Conservation (phyloP, 106 monocot genomes). For the Platanthera guangdongensis region DNA sequence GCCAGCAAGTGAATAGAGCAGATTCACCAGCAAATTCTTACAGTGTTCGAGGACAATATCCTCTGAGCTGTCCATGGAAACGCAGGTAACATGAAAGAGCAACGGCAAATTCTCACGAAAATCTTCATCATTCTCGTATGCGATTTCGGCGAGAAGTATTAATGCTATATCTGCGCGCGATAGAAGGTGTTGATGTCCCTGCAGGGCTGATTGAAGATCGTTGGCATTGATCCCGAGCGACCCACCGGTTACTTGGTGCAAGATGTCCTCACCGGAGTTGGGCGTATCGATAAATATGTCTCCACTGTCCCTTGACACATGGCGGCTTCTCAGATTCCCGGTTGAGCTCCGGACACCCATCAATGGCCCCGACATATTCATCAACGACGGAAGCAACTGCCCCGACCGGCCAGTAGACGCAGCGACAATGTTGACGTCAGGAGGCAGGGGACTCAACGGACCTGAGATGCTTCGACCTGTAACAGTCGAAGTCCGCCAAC, state of each 20-base stretch:
- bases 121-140: slow-evolving; percentile 99
- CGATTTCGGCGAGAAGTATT: slow-evolving; percentile 93
- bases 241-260: slow-evolving; percentile 34
- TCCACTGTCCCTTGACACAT: slow-evolving; percentile 93
- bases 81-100: slow-evolving; percentile 89
- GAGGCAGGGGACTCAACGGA: slow-evolving; percentile 71
- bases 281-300: slow-evolving; percentile 75
- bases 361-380: slow-evolving; percentile 99
- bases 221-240: slow-evolving; percentile 62
- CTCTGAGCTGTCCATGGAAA: slow-evolving; percentile 98
- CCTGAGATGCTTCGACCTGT: slow-evolving; percentile 85
- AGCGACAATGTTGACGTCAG: slow-evolving; percentile 49
- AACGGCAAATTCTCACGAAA: slow-evolving; percentile 93
- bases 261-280: slow-evolving; percentile 70
- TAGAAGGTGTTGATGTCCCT: slow-evolving; percentile 76
- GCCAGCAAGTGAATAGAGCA: slow-evolving; percentile 93
- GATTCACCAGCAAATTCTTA: slow-evolving; percentile 88
- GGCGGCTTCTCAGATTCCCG: slow-evolving; percentile 80
- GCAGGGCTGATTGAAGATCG: slow-evolving; percentile 82
- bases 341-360: slow-evolving; percentile 79
- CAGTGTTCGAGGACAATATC: slow-evolving; percentile 98
- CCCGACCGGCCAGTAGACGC: slow-evolving; percentile 71
- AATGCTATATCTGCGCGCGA: slow-evolving; percentile 93
- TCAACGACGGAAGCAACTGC: slow-evolving; percentile 76
- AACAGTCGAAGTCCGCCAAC: slow-evolving; percentile 80